Evolutionary conservation across 2,329 filamentous ascomycete genomes (phyloP), one percentile per base, ranked within the genome.

Genomic region (Colletotrichum spinosum): DNA sequence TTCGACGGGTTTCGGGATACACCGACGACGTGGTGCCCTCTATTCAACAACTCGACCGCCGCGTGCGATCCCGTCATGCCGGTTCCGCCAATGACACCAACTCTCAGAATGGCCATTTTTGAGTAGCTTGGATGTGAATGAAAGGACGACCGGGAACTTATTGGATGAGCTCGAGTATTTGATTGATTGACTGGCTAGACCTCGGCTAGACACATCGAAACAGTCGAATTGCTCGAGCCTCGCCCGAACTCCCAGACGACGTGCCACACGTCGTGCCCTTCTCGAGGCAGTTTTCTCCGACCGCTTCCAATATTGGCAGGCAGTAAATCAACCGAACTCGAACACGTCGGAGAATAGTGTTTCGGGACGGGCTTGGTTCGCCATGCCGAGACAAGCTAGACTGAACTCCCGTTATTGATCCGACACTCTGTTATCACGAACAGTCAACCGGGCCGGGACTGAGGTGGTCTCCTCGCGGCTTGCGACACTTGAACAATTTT

Each of bases 41-140:
- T 38, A 10, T 41, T 39, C 12, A 58, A 25, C 45, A 58, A 38
- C 38, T 58, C 55, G 17, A 51, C 46, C 37, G 55, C 44, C 35
- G 55, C 55, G 25, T 58, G 55, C 4, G 55, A 58, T 11, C 55
- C 55, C 46, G 55, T 58, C 55, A 58, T 58, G 11, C 46, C 55
- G 17, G 55, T 58, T 25, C 46, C 55, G 12, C 46, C 55, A 2
- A 58, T 41, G 17, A 58, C 55, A 15, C 45, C 55, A 17, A 58
- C 46, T 17, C 8, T 58, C n/a, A 58, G 25, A 33, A 38, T 25
- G 44, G 46, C n/a, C 55, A 58, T 55, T 8, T 8, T 8, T 8
- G 34, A 33, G 34, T 2, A 39, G 9, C 6, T 13, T 12, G 34
- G 35, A 4, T 37, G n/a, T 0, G 10, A 15, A 13, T 13, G 0